Base-by-base conservation (phyloP, 805 yeast species). In the Kluyveromyces dobzhanskii region DNA sequence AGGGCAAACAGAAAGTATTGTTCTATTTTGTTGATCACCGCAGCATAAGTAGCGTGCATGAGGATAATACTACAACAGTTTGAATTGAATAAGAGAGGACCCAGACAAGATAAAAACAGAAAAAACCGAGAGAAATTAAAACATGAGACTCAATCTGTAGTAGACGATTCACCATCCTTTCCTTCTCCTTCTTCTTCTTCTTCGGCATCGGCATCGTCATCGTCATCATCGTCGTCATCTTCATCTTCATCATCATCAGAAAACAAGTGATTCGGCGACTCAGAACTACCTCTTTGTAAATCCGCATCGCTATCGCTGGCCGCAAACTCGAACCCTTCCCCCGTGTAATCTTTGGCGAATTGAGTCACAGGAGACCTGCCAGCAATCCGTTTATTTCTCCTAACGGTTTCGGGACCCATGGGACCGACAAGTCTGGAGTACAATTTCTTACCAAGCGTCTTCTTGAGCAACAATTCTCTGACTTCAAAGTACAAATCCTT, bases 401-500 rank as follows among this genome's bases (percentile, higher is more conserved):
- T 24, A 13, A 16, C 21, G 12, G 30, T 18, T 41, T 78, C 78
- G 2, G 36, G 7, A 12, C 70, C 67, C 47, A 65, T 80, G 4
- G 79, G 85, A 1, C 57, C 54, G 30, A 54, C 44, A 16, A 61
- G 40, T 43, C 52, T 59, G 17, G 56, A 44, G 44, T 56, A 61
- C 17, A 57, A 40, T 30, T 54, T 53, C 33, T 54, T 55, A 17
- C 66, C 64, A 26, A 61, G 37, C 4, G 63, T 60, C 42, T 54
- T 56, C 31, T 53, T 53, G 24, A 57, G 43, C 32, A 85, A 57
- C 46, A 78, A 78, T 56, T 85, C 90, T 46, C 92, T 69, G 19
- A 88, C 81, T 58, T 88, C 95, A 45, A 83, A 78, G 59, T 87
- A 87, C 37, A 87, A 64, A 59, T 87, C 96, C 53, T 75, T 76